Evolutionary conservation across 2,329 filamentous ascomycete species (phyloP).

Genomic region (Blastomyces percursus): DNA sequence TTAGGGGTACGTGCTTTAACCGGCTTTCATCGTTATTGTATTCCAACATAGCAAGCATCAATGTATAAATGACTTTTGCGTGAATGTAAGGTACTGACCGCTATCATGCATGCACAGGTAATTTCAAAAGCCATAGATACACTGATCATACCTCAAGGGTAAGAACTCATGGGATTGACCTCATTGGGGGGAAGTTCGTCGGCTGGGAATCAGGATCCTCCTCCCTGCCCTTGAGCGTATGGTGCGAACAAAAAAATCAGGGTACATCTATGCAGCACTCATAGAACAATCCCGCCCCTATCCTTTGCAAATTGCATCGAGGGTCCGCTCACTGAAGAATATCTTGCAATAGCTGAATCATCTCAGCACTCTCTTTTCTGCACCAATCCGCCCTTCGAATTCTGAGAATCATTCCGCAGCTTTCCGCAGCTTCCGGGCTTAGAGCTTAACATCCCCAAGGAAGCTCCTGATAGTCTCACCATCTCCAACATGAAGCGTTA

Average conservation of each 20-base stretch:
- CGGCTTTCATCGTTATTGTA: neutral
- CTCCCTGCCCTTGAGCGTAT: neutral
- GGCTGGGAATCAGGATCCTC: neutral
- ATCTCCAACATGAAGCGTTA: conserved; percentile 1
- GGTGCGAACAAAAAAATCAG: conserved; percentile 1
- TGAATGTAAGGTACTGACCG: neutral
- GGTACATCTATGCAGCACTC: neutral
- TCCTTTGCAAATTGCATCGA: conserved; percentile 2
- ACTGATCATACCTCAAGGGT: too few species aligned
- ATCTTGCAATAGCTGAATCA: neutral
- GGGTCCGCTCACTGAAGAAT: neutral
- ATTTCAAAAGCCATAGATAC: too few species aligned
- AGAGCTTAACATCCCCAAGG: neutral
- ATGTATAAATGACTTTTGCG: neutral
- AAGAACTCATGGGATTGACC: neutral
- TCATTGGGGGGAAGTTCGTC: neutral
- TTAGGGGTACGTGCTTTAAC: neutral
- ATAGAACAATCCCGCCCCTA: neutral
- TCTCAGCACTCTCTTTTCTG: neutral
- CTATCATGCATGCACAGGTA: neutral
- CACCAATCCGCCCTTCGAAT: neutral
- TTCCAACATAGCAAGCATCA: neutral
- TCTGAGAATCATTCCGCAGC: neutral
- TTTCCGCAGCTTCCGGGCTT: neutral
- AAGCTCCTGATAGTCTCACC: neutral